Evolutionary conservation across 163 green algal genomes (phyloP), one percentile per base, ranked within the genome.

Genomic region (Chloroidium sp.): DNA sequence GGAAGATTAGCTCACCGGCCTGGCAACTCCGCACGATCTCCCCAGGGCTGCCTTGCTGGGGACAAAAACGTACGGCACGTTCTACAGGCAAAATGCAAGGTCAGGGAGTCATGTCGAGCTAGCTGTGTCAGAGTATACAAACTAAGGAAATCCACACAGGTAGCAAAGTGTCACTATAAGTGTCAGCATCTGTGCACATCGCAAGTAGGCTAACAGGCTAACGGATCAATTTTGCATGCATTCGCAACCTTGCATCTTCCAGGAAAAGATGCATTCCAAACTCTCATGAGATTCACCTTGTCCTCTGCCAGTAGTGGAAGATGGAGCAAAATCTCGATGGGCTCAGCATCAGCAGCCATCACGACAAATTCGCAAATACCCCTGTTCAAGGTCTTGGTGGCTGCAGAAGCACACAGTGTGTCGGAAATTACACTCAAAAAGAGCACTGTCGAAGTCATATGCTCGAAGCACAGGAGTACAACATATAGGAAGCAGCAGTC

Each of bases 261-360:
- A 74, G 67, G 67, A 74, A 74, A 10, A 74, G 8, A 74, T 74
- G 12, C 67, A 74, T 10, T 36, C 36, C 36, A 36, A 36, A 36
- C 36, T 36, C 36, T 36, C 62, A 58, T 2, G 3, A n/a, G 2
- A 13, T 8, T 76, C 77, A 96, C 90, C 92, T 99, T 99, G 90
- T 99, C 96, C 88, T 99, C 96, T 61, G 96, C 96, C 75, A 99
- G 91, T 69, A 99, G 90, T 6, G 96, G 96, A 78, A 99, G 88
- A 85, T 99, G 96, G 36, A 99, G 91, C 81, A 99, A 87, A 85
- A 99, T 99, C 85, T 99, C 96, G 36, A 99, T 95, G 10, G 96
- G 96, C 87, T 99, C 96, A 8, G 96, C 97, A 86, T 99, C 96
- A 8, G 96, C 96, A 13, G 96, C 96, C 94, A 99, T 97, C 2